Conservation (phyloP, 73 alveolate species). For the Paramecium tetraurelia region DNA sequence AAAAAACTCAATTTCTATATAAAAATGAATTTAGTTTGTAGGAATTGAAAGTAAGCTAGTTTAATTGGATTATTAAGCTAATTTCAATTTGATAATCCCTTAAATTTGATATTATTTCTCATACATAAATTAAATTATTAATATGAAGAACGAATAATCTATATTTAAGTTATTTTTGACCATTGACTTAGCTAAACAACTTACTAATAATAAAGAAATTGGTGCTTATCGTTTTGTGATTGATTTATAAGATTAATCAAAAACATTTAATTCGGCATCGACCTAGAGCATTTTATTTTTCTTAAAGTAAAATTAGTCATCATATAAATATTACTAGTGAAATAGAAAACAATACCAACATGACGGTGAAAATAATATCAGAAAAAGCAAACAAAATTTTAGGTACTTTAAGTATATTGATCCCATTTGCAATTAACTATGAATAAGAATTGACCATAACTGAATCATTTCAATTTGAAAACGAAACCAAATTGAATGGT, state of each 20-base stretch:
- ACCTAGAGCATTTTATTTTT: background rate
- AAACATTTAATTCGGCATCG: background rate
- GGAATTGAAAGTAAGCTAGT: too few relatives aligned
- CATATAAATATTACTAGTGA: background rate
- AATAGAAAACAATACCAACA: background rate
- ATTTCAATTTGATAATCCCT: background rate
- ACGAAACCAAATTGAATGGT: background rate
- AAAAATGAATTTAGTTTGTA: too few relatives aligned
- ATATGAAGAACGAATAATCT: background rate
- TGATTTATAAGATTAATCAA: background rate
- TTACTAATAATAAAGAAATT: background rate
- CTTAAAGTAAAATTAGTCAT: background rate
- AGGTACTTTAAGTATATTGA: background rate
- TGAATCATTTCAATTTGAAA: background rate
- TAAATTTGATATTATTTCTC: background rate
- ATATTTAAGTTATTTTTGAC: background rate
- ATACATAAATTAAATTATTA: background rate
- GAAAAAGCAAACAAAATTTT: background rate
- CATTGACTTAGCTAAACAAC: background rate
- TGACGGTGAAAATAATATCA: background rate
- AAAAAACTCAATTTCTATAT: too few relatives aligned
- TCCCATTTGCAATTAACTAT: background rate
- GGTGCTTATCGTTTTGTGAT: background rate
- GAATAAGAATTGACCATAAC: background rate
- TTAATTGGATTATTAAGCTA: background rate